Conservation (phyloP, 164 flowering plant species). For the Chimonanthus praecox region DNA sequence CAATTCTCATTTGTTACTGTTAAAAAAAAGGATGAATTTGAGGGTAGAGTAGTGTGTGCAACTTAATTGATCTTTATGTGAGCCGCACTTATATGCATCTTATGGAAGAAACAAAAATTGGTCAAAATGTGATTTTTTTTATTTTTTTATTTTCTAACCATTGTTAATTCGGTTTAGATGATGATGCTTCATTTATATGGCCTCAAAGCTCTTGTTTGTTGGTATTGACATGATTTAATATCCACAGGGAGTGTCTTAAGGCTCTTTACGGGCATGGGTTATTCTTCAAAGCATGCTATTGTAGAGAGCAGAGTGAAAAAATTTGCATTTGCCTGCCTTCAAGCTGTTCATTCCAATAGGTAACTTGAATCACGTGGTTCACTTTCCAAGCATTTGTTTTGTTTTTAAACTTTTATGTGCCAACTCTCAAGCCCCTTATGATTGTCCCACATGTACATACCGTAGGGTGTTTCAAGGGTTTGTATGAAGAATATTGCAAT, state of each 20-base stretch:
- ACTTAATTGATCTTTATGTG: no score
- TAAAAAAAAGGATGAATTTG: no score
- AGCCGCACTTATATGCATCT: no score
- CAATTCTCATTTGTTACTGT: no score
- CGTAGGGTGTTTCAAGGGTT: no score
- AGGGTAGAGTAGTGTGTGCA: no score
- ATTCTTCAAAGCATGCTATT: slow-evolving; percentile 29
- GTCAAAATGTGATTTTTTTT: neutral
- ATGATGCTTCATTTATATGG: slow-evolving; percentile 2
- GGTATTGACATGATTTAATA: slow-evolving; percentile 4
- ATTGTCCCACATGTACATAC: no score
- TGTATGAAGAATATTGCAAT: no score
- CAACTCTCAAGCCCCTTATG: no score
- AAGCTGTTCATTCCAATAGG: slow-evolving; percentile 81
- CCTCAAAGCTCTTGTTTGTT: neutral
- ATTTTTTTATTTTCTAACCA: neutral
- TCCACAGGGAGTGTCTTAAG: slow-evolving; percentile 50
- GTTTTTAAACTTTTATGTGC: no score
- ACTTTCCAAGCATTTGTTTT: neutral
- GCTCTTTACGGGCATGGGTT: slow-evolving; percentile 56
- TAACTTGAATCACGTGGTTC: slow-evolving; percentile 14
- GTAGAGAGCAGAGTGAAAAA: slow-evolving; percentile 67
- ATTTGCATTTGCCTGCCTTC: slow-evolving; percentile 59
- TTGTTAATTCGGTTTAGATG: neutral
- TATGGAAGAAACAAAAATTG: slow-evolving; percentile 2